phyloP scores from a whole-genome alignment of 495 filamentous ascomycete genomes.

The Bombardia bombarda region DNA sequence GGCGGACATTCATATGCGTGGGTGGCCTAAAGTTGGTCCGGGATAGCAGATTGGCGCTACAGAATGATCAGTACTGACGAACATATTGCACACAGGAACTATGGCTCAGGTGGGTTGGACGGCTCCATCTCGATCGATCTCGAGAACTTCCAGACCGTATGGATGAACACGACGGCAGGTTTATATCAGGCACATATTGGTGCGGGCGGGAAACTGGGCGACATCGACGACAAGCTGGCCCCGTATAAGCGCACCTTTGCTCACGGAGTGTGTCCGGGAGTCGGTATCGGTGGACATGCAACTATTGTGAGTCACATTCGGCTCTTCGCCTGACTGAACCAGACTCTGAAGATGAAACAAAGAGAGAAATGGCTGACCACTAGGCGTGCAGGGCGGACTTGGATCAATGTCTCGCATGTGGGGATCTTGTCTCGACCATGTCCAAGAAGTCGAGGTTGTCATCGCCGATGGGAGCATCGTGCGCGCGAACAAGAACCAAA shows the following conservation, averaged over 20 bases:
- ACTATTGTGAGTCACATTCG: neutral
- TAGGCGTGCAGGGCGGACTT: neutral
- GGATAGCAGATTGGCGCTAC: too few species aligned
- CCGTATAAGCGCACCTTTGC: conserved; percentile 1
- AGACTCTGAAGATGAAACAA: neutral
- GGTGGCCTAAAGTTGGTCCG: neutral
- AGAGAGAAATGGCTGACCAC: too few species aligned
- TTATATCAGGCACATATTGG: conserved; percentile 2
- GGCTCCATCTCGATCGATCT: conserved; percentile 2
- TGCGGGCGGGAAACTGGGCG: conserved; percentile 1
- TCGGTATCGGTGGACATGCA: conserved; percentile 1
- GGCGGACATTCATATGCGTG: conserved; percentile 2
- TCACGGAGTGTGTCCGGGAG: conserved; percentile 1
- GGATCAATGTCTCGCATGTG: conserved; percentile 2
- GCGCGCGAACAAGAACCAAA: neutral
- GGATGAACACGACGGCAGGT: conserved; percentile 1
- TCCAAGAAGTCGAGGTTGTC: conserved; percentile 3
- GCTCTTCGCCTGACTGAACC: too few species aligned
- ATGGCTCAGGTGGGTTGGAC: neutral
- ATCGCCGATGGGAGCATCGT: neutral
- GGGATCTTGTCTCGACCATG: conserved; percentile 1
- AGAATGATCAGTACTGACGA: neutral
- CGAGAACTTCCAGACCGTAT: conserved; percentile 1
- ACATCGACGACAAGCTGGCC: conserved; percentile 1
- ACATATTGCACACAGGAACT: neutral